Conservation (phyloP, 2,329 filamentous ascomycete genomes). For the Penicillium freii region DNA sequence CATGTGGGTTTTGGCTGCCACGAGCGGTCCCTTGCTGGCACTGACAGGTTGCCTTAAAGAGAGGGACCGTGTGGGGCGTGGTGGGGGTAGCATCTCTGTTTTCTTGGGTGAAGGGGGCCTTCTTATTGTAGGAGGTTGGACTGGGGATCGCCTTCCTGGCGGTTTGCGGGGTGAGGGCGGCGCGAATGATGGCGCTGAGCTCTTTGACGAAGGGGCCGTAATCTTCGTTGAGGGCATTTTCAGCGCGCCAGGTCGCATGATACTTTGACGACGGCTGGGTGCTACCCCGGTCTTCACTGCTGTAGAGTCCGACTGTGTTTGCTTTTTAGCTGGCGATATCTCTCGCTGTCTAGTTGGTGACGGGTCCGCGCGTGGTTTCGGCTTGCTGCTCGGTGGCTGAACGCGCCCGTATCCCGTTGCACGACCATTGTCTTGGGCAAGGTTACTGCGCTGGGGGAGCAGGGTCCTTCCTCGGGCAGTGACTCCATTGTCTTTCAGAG, state of each 20-base stretch:
- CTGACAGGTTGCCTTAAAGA: constrained; percentile 38
- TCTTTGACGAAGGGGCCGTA: constrained; percentile 19
- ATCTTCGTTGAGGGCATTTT: constrained; percentile 20
- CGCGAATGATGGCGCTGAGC: constrained; percentile 17
- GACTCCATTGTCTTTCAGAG: constrained; percentile 19
- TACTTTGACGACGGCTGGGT: constrained; percentile 30
- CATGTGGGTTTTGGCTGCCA: constrained; percentile 27
- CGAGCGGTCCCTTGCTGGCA: constrained; percentile 18
- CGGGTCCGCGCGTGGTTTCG: constrained; percentile 16
- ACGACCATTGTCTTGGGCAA: constrained; percentile 20
- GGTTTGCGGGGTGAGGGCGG: constrained; percentile 28
- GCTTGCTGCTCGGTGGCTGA: constrained; percentile 20
- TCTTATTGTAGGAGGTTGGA: constrained; percentile 9
- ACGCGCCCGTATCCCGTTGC: constrained; percentile 16
- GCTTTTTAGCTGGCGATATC: constrained; percentile 5
- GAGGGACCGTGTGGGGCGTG: constrained; percentile 36
- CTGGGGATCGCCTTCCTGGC: constrained; percentile 10
- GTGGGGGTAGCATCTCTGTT: constrained; percentile 35
- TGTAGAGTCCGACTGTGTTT: constrained; percentile 6
- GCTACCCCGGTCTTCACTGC: background rate
- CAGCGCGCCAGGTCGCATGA: constrained; percentile 29
- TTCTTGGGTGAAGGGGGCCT: constrained; percentile 28
- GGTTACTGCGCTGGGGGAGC: constrained; percentile 31
- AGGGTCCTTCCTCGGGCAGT: constrained; percentile 30
- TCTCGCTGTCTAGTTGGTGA: constrained; percentile 16